Percentiles rank a stretch among this genome's conserved stretches.
Evolutionary conservation across 164 flowering plant genomes (phyloP).

Genomic region (Vitis riparia): DNA sequence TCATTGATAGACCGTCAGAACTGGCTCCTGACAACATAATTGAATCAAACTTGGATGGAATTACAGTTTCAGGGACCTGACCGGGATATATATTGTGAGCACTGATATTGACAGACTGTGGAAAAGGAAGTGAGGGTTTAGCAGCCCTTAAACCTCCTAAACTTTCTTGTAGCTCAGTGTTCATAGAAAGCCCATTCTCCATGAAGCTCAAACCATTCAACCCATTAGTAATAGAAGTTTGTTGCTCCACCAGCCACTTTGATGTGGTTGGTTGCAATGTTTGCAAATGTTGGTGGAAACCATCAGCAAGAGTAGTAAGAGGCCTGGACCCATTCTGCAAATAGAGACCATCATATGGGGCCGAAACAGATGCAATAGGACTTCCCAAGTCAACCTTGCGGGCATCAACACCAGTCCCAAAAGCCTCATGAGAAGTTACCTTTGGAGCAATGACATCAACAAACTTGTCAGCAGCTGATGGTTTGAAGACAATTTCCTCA

Average conservation of each 20-base stretch:
- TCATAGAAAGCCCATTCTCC: conserved; percentile 48
- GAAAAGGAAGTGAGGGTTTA: conserved; percentile 35
- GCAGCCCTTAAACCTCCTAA: conserved; percentile 26
- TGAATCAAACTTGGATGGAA: conserved; percentile 47
- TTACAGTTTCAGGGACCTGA: conserved; percentile 35
- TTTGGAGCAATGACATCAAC: conserved; percentile 30
- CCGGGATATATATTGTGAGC: conserved; percentile 19
- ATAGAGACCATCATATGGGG: conserved; percentile 24
- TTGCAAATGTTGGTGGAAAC: conserved; percentile 32
- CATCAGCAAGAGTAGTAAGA: conserved; percentile 17
- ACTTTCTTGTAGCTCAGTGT: conserved; percentile 35
- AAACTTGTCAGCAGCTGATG: conserved; percentile 57
- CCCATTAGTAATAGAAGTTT: conserved; percentile 40
- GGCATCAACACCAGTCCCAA: conserved; percentile 27
- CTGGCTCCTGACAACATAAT: conserved; percentile 34
- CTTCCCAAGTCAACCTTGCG: conserved; percentile 27
- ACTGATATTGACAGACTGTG: conserved; percentile 29
- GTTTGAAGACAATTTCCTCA: conserved; percentile 92
- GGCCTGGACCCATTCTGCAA: conserved; percentile 4
- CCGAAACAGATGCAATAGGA: conserved; percentile 26
- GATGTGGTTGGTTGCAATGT: conserved; percentile 37
- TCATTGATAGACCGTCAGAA: conserved; percentile 24
- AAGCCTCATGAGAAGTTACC: conserved; percentile 27
- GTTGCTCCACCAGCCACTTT: conserved; percentile 54
- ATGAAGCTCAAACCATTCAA: conserved; percentile 43